A percentile compares a stretch with the other conserved stretches of the same genome.
Conservation (phyloP, 441 rosid genomes). For the Gossypium schwendimanii region DNA sequence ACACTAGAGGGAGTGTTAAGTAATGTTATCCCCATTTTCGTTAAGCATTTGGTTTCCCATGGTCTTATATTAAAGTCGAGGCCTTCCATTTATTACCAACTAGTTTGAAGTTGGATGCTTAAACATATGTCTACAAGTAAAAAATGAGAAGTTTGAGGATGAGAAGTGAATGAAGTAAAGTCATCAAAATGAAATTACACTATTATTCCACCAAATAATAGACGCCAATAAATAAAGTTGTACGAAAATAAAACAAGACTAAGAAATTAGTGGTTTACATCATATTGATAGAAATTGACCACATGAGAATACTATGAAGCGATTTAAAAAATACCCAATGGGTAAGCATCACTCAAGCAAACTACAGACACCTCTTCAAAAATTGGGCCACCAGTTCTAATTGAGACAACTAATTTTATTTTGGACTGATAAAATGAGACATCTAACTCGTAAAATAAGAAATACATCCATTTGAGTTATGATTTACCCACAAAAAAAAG, state of each 20-base stretch:
- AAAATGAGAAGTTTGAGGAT: not conserved
- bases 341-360: not conserved
- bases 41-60: too few species aligned
- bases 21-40: too few species aligned
- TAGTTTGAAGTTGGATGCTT: not conserved
- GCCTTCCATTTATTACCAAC: not conserved
- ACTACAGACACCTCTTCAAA: not conserved
- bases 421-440: not conserved
- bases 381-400: not conserved
- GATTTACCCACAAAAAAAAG: not conserved
- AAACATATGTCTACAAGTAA: not conserved
- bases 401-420: not conserved
- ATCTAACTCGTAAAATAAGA: not conserved
- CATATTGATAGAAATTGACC: not conserved
- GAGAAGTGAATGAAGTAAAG: not conserved
- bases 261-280: not conserved
- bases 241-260: not conserved
- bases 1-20: too few species aligned
- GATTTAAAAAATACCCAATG: not conserved
- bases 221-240: not conserved
- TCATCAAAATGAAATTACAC: not conserved
- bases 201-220: not conserved
- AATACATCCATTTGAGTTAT: not conserved
- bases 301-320: not conserved
- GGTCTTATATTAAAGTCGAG: too few species aligned